These are phyloP conservation scores for Auricularia auricula-judae DNA, from an alignment of 768 basidiomycete genomes.

Conservation along the genomic window DNA sequence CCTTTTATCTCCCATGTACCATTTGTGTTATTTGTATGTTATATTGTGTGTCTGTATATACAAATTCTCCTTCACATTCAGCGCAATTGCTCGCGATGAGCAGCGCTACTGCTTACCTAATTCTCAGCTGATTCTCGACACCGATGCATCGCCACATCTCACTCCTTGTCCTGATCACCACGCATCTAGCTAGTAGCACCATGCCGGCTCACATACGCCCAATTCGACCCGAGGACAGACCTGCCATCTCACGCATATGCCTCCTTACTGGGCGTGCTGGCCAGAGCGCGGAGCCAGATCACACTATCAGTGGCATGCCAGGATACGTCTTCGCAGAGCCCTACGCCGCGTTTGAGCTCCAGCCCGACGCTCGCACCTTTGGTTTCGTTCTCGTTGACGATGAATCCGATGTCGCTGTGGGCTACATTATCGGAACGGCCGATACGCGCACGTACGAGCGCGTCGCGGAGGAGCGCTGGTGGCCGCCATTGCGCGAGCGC, in stretches of 20 bases:
- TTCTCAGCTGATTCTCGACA: too few species aligned
- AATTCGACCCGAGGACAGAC: constrained; percentile 41
- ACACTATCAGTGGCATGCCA: constrained; percentile 52
- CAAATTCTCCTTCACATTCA: too few species aligned
- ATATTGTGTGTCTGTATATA: too few species aligned
- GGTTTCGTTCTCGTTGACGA: constrained; percentile 55
- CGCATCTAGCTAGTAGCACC: too few species aligned
- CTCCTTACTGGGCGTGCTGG: constrained; percentile 66
- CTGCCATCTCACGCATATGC: constrained; percentile 58
- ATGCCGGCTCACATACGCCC: constrained; percentile 42
- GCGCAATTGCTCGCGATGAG: too few species aligned
- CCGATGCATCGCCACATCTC: too few species aligned
- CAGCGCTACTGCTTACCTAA: too few species aligned
- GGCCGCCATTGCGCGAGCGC: constrained; percentile 46
- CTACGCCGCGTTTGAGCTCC: constrained; percentile 47
- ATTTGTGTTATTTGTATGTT: too few species aligned
- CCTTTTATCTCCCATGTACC: too few species aligned
- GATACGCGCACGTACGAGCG: constrained; percentile 58
- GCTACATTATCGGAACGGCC: constrained; percentile 57
- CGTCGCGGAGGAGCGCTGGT: constrained; percentile 48
- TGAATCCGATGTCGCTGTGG: constrained; percentile 39
- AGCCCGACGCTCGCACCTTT: constrained; percentile 29
- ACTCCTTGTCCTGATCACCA: too few species aligned
- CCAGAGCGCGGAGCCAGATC: constrained; percentile 47
- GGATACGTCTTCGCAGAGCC: constrained; percentile 68